Conservation (phyloP, 257 asterid species). For the Przewalskia tangutica region DNA sequence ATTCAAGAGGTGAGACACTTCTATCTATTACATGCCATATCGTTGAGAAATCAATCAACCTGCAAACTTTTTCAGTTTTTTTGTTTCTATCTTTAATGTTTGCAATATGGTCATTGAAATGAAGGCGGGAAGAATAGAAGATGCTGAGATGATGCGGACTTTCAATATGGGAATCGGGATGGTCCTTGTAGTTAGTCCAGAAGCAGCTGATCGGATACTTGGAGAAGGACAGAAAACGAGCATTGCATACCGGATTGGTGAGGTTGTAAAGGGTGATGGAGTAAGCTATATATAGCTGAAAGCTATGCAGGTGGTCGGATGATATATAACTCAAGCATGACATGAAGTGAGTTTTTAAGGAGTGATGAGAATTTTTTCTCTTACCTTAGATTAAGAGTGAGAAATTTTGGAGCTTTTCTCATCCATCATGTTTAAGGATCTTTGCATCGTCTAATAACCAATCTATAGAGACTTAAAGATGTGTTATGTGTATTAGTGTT, state of each 20-base stretch:
- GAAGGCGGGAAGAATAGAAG: constrained; percentile 77
- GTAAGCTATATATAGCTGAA: constrained; percentile 44
- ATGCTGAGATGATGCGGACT: constrained; percentile 74
- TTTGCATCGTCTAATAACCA: background rate
- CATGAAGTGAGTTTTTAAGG: too few relatives aligned
- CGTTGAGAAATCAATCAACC: too few relatives aligned
- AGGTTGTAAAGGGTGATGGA: constrained; percentile 56
- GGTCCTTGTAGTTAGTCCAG: constrained; percentile 73
- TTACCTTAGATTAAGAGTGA: background rate
- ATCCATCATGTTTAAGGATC: background rate
- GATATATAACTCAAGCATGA: background rate
- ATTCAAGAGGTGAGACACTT: constrained; percentile 59
- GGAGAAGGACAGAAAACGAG: constrained; percentile 20
- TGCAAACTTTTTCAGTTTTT: background rate
- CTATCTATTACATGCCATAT: background rate
- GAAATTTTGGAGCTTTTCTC: background rate
- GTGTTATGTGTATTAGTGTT: background rate
- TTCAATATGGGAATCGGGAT: constrained; percentile 96
- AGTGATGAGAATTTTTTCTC: background rate
- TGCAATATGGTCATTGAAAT: background rate
- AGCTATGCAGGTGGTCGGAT: background rate
- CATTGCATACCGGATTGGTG: constrained; percentile 40
- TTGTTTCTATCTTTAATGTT: background rate
- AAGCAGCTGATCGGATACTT: constrained; percentile 49
- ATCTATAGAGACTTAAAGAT: background rate